These are phyloP conservation scores for Calocera cornea DNA, from an alignment of 768 basidiomycete species.

Conservation along the genomic window DNA sequence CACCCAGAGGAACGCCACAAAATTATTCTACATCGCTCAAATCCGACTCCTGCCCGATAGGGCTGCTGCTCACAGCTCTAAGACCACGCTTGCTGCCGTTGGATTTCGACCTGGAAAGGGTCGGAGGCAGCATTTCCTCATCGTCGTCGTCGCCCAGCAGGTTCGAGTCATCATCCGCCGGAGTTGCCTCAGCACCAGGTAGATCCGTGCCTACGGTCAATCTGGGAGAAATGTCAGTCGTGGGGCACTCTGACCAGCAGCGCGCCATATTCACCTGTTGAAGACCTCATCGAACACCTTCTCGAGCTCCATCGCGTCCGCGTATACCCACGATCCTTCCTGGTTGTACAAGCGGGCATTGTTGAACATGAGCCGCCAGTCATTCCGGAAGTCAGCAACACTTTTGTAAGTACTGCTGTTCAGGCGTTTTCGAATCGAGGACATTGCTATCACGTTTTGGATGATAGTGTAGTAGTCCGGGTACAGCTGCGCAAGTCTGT, in stretches of 20 bases:
- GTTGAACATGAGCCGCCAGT: conserved; percentile 84
- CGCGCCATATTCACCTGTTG: conserved; percentile 28
- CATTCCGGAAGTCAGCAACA: conserved; percentile 54
- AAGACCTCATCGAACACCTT: conserved; percentile 67
- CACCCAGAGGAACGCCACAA: background rate
- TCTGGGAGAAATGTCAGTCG: background rate
- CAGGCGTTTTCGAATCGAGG: conserved; percentile 67
- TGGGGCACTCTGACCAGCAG: background rate
- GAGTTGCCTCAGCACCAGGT: background rate
- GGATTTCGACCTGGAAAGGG: conserved; percentile 13
- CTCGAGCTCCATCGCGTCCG: conserved; percentile 90
- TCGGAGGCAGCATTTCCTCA: background rate
- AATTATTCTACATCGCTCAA: background rate
- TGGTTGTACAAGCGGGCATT: conserved; percentile 91
- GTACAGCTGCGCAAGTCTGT: too few species aligned
- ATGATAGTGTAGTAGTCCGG: conserved; percentile 88
- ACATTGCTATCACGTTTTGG: conserved; percentile 67
- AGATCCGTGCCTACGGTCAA: background rate
- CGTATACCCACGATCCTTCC: conserved; percentile 89
- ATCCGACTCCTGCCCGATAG: background rate
- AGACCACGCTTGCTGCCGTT: conserved; percentile 14
- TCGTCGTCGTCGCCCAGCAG: conserved; percentile 13
- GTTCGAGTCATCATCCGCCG: conserved; percentile 5
- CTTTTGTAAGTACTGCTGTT: conserved; percentile 56
- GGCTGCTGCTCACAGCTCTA: background rate